Evolutionary conservation across 192 early-diverging fungal genomes (phyloP).

Genomic region (Fimicolochytrium jonesii): DNA sequence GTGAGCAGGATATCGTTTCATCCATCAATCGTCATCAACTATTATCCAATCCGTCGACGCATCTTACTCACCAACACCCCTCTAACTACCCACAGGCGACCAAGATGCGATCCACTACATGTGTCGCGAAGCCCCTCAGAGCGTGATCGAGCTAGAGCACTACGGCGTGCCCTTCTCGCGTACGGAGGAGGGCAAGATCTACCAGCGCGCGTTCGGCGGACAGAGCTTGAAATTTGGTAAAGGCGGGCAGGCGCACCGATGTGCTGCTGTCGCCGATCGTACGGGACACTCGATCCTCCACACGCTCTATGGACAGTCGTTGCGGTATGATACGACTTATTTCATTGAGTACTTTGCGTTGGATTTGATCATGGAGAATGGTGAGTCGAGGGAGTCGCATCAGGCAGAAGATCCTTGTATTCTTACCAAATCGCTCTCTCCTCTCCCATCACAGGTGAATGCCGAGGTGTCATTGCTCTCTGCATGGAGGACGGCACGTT

Average conservation of each 20-base stretch:
- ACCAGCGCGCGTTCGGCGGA: constrained; percentile 98
- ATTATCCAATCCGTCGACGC: too few species aligned
- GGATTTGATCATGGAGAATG: constrained; percentile 98
- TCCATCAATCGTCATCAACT: too few species aligned
- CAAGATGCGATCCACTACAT: constrained; percentile 99
- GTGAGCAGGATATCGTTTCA: too few species aligned
- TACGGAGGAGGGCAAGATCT: constrained; percentile 95
- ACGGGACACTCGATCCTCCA: constrained; percentile 97
- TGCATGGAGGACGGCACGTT: constrained; percentile 98
- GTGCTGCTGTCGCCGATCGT: constrained; percentile 96
- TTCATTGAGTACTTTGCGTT: constrained; percentile 99
- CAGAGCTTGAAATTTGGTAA: constrained; percentile 94
- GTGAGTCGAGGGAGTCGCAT: constrained; percentile 26
- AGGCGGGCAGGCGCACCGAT: constrained; percentile 95
- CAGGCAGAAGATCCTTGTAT: not conserved
- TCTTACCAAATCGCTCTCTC: too few species aligned
- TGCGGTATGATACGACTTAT: constrained; percentile 92
- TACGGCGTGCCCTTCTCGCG: constrained; percentile 98
- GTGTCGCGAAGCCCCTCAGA: constrained; percentile 95
- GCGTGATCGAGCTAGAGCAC: constrained; percentile 96
- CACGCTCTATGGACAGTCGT: constrained; percentile 95
- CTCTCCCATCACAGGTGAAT: too few species aligned
- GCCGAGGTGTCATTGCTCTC: constrained; percentile 93
- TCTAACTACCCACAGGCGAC: constrained; percentile 48
- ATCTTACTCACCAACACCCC: too few species aligned